phyloP scores from a whole-genome alignment of 75 land plant species.

The Pinus albicaulis region DNA sequence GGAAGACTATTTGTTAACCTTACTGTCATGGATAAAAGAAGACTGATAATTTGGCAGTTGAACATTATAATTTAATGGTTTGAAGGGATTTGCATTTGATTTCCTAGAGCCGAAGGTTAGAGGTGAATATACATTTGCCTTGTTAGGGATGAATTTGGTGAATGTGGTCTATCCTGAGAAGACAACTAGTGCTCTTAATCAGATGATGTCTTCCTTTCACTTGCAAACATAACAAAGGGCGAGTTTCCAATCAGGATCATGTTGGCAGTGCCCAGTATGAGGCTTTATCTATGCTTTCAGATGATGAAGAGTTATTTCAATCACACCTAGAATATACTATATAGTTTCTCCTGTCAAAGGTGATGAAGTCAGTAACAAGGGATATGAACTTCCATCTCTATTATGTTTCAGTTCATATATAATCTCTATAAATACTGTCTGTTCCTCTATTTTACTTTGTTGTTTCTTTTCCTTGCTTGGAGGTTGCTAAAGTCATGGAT shows the following conservation, averaged over 20 bases:
- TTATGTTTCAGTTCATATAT: too few species aligned
- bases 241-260: not conserved
- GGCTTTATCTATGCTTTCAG: not conserved
- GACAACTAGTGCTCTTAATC: not conserved
- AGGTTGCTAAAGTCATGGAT: not conserved
- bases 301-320: not conserved
- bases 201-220: not conserved
- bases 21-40: too few species aligned
- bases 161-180: not conserved
- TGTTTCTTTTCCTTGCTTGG: not conserved
- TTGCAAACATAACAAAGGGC: not conserved
- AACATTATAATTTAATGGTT: too few species aligned
- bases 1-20: too few species aligned
- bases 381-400: not conserved
- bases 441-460: not conserved
- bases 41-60: too few species aligned
- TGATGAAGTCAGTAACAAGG: not conserved
- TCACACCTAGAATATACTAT: not conserved
- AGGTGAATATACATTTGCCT: not conserved
- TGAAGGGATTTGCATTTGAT: not conserved
- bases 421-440: not conserved
- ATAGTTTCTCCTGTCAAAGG: not conserved
- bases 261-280: not conserved
- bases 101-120: slow-evolving; percentile 1
- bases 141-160: not conserved